Evolutionary conservation across 441 rosid species (phyloP), one percentile per base, ranked within the genome.

Genomic region (Rhodomyrtus psidioides): DNA sequence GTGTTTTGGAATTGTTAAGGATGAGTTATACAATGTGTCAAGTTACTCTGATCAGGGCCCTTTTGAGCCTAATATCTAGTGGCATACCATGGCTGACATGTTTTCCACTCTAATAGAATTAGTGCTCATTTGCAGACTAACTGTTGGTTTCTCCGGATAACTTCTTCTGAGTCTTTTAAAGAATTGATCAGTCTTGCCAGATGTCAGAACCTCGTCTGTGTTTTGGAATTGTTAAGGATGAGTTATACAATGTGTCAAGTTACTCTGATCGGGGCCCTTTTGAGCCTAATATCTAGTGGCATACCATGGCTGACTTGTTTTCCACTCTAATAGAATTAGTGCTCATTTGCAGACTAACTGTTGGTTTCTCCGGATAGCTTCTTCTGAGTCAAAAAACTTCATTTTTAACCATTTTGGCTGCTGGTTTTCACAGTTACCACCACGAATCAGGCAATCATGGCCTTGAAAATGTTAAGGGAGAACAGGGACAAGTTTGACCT

Each of bases 391-490:
- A 5, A 70, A 70, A 39, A 70, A 70, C 79, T 12, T 70, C 16
- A 39, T 70, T 39, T 70, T 39, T 39, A 39, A 39, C 79, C n/a
- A 70, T 70, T 39, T 70, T 39, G 79, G 79, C n/a, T 39, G 79
- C 49, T 70, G 49, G 7, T 10, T 60, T 59, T 58, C 65, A 30
- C 85, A 84, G 85, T 84, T 60, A 84, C 85, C 55, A 60, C 81
- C 23, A 12, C 85, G 17, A 84, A 60, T 49, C 76, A 55, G 55
- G 85, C 76, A 19, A 62, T 65, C 85, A 62, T 30, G 81, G 85
- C 85, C 17, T 84, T 84, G 85, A 62, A 62, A 42, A 58, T 84
- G 85, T 84, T 84, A 53, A 84, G 85, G 85, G 85, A 84, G 76
- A 60, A 84, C 81, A 65, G 76, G 76, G 53, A 84, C 42, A 84